Evolutionary conservation across 345 rosid genomes (phyloP).

Genomic region (Limnanthes douglasii): DNA sequence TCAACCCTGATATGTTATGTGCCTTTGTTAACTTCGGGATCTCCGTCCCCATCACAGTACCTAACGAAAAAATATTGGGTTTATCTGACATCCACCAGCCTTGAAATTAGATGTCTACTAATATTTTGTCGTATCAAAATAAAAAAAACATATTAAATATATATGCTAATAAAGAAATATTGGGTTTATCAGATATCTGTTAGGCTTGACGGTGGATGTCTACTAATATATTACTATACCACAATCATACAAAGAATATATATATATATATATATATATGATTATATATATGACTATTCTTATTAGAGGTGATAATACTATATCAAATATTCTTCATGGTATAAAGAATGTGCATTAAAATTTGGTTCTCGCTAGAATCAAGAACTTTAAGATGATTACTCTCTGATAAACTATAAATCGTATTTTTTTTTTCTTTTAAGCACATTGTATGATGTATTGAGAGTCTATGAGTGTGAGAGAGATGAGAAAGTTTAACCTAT

Average conservation of each 20-base stretch:
- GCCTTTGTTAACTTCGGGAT: conserved; percentile 55
- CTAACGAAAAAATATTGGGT: conserved; percentile 41
- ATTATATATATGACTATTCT: conserved; percentile 62
- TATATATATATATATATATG: conserved; percentile 35
- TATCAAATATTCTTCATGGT: conserved; percentile 47
- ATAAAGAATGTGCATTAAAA: conserved; percentile 44
- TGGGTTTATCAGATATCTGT: conserved; percentile 19
- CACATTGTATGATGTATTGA: too few species aligned
- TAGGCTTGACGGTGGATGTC: conserved; percentile 48
- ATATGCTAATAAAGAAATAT: conserved; percentile 45
- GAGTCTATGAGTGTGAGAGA: too few species aligned
- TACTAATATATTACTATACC: conserved; percentile 33
- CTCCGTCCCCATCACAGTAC: conserved; percentile 34
- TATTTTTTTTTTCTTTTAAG: too few species aligned
- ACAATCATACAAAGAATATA: conserved; percentile 54
- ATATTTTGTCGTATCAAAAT: too few species aligned
- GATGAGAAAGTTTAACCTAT: too few species aligned
- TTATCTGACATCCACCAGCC: conserved; percentile 25
- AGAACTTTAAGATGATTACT: conserved; percentile 33
- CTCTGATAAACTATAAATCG: too few species aligned
- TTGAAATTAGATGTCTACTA: conserved; percentile 34
- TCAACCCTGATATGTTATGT: conserved; percentile 48
- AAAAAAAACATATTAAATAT: too few species aligned
- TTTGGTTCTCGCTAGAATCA: conserved; percentile 37
- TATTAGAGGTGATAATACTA: conserved; percentile 16